Base-by-base conservation (phyloP, 140 eudicot genomes). In the Cichorium intybus region DNA sequence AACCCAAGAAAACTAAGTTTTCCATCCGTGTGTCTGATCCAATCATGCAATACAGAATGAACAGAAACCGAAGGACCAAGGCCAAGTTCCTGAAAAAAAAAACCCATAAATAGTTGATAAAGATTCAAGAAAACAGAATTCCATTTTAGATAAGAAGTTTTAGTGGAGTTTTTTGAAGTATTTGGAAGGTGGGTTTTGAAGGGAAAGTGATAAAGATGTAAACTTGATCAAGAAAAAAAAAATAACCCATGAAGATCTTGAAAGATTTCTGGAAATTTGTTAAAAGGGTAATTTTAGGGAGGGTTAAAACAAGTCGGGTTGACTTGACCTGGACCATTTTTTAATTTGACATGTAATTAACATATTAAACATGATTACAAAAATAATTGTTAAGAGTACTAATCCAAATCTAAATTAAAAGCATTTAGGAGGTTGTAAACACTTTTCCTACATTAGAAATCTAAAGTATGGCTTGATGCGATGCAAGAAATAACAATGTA, bases 11-110 rank as follows among this genome's bases (percentile, higher is more conserved):
- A 93, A 70, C 93, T 93, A 4, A 88, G 95, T 76, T 93, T 93
- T 76, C 97, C 99, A 68, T 93, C 99, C 2, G 93, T 83, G 77
- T 88, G 92, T 54, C 95, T 80, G 62, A 93, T 85, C 96, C 96
- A 88, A 28, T 93, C 97, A 53, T 81, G 87, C 54, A 93, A 84
- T 24, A 88, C 97, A 0, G 93, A 88, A 59, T 93, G 97, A 56
- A 88, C 89, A 3, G 99, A 85, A 28, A 85, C 88, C 10, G 88
- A 74, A 6, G 99, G 94, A 31, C 97, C 77, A 22, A 93, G 84
- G 10, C 95, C 93, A 23, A 93, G 99, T 66, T 93, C 99, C 99
- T 93, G 82, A 14, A 80, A 66, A 14, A 80, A 66, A 57, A 49
- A 3, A 4, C 14, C 15, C 45, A 43, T 37, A 51, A 73, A 21